phyloP scores from a whole-genome alignment of 352 stramenopile genomes.

The Phytophthora megakarya region DNA sequence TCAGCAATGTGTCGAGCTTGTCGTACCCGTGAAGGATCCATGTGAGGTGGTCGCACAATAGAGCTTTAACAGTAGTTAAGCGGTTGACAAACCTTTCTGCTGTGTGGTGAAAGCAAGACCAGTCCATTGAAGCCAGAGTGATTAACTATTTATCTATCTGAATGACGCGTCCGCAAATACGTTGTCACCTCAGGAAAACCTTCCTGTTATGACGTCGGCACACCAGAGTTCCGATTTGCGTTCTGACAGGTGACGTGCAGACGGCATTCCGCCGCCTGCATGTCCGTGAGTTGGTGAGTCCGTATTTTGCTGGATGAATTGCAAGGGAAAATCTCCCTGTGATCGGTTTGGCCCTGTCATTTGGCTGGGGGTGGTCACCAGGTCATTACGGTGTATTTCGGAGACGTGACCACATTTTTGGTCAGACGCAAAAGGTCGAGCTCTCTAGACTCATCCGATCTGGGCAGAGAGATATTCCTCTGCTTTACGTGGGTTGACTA shows the following conservation, averaged over 20 bases:
- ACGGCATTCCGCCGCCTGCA: neutral
- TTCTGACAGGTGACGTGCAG: constrained; percentile 6
- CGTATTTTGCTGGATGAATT: neutral
- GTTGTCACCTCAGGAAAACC: neutral
- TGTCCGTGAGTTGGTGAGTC: neutral
- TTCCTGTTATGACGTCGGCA: neutral
- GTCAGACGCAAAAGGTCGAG: constrained; percentile 3
- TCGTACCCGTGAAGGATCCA: neutral
- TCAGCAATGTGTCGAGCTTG: too few species aligned
- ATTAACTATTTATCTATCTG: constrained; percentile 4
- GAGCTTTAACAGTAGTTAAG: too few species aligned
- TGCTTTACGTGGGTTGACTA: constrained; percentile 14
- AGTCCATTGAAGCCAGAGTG: constrained; percentile 4
- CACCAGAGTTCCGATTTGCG: neutral
- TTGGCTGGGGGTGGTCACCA: constrained; percentile 1
- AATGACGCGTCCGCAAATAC: neutral
- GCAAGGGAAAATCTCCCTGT: neutral
- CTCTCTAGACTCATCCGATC: neutral
- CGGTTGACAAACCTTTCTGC: constrained; percentile 5
- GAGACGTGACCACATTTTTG: neutral
- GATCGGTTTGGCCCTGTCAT: constrained; percentile 4
- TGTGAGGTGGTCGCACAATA: neutral
- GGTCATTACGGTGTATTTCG: constrained; percentile 6
- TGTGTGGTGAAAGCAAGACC: neutral
- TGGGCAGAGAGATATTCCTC: neutral